A percentile compares a stretch with the other conserved stretches of the same genome.
phyloP scores from a whole-genome alignment of 306 rosid species.

The Fragaria nilgerrensis region DNA sequence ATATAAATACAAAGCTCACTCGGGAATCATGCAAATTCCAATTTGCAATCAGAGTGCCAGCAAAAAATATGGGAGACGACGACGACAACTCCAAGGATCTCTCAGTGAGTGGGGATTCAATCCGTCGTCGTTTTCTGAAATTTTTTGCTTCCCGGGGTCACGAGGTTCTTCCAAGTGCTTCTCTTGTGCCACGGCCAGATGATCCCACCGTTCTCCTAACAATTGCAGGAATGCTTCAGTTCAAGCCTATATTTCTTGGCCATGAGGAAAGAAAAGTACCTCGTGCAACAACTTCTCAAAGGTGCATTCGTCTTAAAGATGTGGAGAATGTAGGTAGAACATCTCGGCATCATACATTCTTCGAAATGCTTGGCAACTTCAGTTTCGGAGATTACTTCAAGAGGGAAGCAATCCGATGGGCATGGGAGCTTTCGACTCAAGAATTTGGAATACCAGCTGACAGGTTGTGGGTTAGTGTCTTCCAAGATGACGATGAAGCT shows the following conservation, averaged over 20 bases:
- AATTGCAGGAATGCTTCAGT: conserved; percentile 95
- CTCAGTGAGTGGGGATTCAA: conserved; percentile 66
- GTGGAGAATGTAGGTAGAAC: conserved; percentile 83
- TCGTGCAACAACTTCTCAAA: conserved; percentile 73
- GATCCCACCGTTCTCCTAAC: conserved; percentile 85
- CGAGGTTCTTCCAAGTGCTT: conserved; percentile 79
- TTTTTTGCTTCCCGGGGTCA: conserved; percentile 81
- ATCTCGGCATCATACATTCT: conserved; percentile 77
- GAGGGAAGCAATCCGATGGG: conserved; percentile 83
- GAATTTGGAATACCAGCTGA: conserved; percentile 71
- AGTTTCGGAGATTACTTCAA: conserved; percentile 97
- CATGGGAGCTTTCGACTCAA: conserved; percentile 77
- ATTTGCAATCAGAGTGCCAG: not conserved
- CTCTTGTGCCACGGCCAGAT: conserved; percentile 65
- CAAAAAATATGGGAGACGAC: not conserved
- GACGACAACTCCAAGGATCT: conserved; percentile 24
- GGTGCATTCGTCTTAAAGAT: conserved; percentile 84
- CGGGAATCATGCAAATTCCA: not conserved
- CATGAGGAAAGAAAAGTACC: conserved; percentile 64
- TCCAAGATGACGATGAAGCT: conserved; percentile 72
- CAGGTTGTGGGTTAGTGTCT: conserved; percentile 80
- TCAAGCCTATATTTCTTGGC: conserved; percentile 87
- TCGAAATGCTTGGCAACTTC: conserved; percentile 98
- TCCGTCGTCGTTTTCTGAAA: conserved; percentile 56
- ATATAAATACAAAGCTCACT: not conserved